phyloP scores from a whole-genome alignment of 257 asterid species.

The Nicotiana sylvestris region DNA sequence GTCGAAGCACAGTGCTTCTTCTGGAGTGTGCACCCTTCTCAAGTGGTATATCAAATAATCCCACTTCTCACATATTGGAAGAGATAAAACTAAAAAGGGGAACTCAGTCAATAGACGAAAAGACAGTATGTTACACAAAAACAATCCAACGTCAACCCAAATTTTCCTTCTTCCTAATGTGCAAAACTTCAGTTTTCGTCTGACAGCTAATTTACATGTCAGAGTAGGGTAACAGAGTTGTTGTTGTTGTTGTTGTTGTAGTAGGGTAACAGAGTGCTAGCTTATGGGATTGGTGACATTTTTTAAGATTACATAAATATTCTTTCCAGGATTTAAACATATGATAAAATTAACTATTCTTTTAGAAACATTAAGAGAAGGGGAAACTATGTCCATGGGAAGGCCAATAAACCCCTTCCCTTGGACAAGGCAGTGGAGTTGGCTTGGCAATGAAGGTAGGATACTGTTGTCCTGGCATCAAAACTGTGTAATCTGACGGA shows the following conservation, averaged over 20 bases:
- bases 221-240: background rate
- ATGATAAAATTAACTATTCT: background rate
- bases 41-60: no score
- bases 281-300: background rate
- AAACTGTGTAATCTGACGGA: conserved; percentile 57
- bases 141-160: background rate
- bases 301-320: background rate
- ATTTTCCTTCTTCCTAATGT: background rate
- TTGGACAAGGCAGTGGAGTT: conserved; percentile 67
- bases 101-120: background rate
- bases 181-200: background rate
- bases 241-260: no score
- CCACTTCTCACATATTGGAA: background rate
- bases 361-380: conserved; percentile 13
- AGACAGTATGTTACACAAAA: background rate
- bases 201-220: background rate
- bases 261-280: background rate
- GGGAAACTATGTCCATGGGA: conserved; percentile 37
- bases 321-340: background rate
- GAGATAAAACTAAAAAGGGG: background rate
- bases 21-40: no score
- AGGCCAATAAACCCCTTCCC: conserved; percentile 68
- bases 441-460: conserved; percentile 87
- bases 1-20: no score
- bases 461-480: conserved; percentile 83